Evolutionary conservation across 2,329 filamentous ascomycete genomes (phyloP), one percentile per base, ranked within the genome.

Genomic region (Ophiostoma sp.): DNA sequence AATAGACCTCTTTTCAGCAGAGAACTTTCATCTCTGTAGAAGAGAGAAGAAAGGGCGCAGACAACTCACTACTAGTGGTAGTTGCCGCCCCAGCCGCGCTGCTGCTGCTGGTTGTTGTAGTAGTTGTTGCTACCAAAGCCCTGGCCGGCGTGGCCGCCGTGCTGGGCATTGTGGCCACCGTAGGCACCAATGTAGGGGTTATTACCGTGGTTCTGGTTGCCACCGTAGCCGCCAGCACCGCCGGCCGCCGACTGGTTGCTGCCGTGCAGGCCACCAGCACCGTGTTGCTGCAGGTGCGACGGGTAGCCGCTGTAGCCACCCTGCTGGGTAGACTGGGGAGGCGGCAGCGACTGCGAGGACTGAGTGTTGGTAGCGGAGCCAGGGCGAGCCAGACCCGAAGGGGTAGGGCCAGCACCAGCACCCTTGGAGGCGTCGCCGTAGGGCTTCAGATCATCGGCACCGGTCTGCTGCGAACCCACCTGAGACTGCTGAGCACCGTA

Each of bases 51-150:
- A 25, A 9, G 4, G n/a, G 12, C 59, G n/a, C 36, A 12, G 61
- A 22, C 36, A 42, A 45, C 5, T 28, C 39, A 66, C 6, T 11
- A 11, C 61, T 79, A 80, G 73, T 81, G 79, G 84, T 89, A 89
- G 84, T 89, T 89, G 77, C 84, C 85, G 77, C 88, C 87, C 87
- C 87, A 89, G 78, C 87, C 87, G 76, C 86, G 84, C 75, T 85
- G 84, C 75, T 85, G 85, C 77, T 83, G 85, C 77, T 83, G 82
- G 76, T 85, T 81, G 72, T 78, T 83, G 79, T 87, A 87, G 81
- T 86, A 86, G 76, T 81, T 83, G 75, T 82, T 83, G 75, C 82
- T 82, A 75, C 84, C 83, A 72, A 86, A 87, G 69, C 61, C 42
- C 42, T 48, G 42, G 42, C 42, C 42, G 42, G 84, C 84, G 78